Evolutionary conservation across 2,329 filamentous ascomycete genomes (phyloP).

Genomic region (Albifimbria verrucaria): DNA sequence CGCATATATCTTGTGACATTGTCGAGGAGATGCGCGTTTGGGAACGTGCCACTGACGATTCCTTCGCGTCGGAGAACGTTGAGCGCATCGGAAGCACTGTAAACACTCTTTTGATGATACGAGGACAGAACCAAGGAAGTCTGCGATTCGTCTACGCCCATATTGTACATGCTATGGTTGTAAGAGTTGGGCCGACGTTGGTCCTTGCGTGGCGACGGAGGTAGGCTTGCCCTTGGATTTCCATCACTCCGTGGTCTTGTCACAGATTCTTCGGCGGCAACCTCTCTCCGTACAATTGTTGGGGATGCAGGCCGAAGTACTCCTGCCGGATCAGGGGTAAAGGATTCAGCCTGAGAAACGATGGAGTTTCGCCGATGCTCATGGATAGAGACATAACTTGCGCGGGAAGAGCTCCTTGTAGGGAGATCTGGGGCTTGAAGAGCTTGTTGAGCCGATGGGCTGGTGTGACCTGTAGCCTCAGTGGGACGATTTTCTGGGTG

Average conservation of each 20-base stretch:
- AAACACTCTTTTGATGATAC: conserved; percentile 45
- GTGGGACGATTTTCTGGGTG: conserved; percentile 8
- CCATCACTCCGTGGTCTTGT: conserved; percentile 12
- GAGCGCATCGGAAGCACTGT: conserved; percentile 45
- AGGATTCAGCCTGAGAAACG: conserved; percentile 54
- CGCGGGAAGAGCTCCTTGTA: conserved; percentile 38
- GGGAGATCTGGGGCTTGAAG: conserved; percentile 22
- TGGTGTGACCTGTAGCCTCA: conserved; percentile 5
- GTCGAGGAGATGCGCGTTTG: conserved; percentile 53
- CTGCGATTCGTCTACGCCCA: conserved; percentile 54
- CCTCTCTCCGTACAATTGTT: conserved; percentile 22
- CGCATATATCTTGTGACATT: conserved; percentile 65
- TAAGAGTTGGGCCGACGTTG: conserved; percentile 26
- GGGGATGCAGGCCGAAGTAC: conserved; percentile 44
- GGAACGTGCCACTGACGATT: conserved; percentile 56
- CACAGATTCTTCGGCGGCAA: conserved; percentile 17
- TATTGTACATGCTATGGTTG: conserved; percentile 57
- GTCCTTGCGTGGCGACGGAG: conserved; percentile 17
- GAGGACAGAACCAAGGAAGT: conserved; percentile 50
- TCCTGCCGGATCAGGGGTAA: conserved; percentile 46
- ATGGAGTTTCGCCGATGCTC: conserved; percentile 51
- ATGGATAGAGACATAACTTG: conserved; percentile 49
- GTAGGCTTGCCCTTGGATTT: conserved; percentile 10
- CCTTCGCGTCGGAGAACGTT: conserved; percentile 49
- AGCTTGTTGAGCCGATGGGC: background rate